Percentiles rank a stretch among this genome's conserved stretches.
Evolutionary conservation across 306 rosid species (phyloP).

Genomic region (Malus orientalis): DNA sequence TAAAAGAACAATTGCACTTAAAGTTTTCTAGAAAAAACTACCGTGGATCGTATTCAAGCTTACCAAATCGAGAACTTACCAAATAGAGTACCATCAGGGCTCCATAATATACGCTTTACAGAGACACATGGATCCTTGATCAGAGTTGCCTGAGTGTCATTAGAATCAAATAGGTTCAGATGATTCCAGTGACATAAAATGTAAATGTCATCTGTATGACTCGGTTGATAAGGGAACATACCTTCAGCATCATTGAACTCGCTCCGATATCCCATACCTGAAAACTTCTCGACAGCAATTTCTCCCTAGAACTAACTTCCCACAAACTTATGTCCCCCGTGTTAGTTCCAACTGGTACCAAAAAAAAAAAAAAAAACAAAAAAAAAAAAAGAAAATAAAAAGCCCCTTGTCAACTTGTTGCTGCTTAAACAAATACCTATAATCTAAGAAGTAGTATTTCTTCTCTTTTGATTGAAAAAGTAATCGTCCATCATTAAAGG

Average conservation of each 20-base stretch:
- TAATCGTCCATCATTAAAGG: neutral
- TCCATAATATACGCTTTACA: constrained; percentile 84
- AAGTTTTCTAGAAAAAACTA: neutral
- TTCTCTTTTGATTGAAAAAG: neutral
- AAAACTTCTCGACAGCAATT: constrained; percentile 55
- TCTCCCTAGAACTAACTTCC: constrained; percentile 84
- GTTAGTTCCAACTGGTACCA: constrained; percentile 64
- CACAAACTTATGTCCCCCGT: constrained; percentile 82
- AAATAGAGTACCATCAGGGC: constrained; percentile 74
- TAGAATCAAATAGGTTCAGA: neutral
- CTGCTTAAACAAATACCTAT: neutral
- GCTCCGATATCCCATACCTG: constrained; percentile 74
- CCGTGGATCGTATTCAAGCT: constrained; percentile 8
- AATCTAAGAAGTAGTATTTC: neutral
- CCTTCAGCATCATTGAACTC: constrained; percentile 72
- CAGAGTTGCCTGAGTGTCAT: constrained; percentile 60
- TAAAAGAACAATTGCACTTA: constrained; percentile 9
- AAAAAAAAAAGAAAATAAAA: no score
- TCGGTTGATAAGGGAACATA: constrained; percentile 3
- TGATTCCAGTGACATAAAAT: neutral
- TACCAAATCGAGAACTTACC: constrained; percentile 74
- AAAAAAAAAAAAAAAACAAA: neutral
- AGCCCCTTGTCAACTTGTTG: neutral
- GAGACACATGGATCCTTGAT: constrained; percentile 78
- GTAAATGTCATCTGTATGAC: neutral